A percentile compares a stretch with the other conserved stretches of the same genome.
These are phyloP conservation scores for Euphrasia confusa DNA, from an alignment of 257 asterid genomes.

Conservation along the genomic window DNA sequence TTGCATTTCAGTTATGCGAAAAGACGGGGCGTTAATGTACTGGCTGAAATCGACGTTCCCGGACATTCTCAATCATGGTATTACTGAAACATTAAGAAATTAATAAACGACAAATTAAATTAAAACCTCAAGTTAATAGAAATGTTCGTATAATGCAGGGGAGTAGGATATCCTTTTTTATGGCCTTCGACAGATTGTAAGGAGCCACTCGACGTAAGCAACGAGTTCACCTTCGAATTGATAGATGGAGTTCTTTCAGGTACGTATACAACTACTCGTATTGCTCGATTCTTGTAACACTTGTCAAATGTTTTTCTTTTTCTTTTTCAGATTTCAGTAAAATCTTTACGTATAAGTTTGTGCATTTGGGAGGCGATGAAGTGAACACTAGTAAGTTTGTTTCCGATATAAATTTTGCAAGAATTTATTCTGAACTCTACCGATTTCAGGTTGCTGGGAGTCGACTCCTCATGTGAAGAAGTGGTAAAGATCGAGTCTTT, in stretches of 20 bases:
- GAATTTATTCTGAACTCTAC: not conserved
- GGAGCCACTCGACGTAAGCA: conserved; percentile 91
- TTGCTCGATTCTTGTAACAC: conserved; percentile 1
- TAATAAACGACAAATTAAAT: not conserved
- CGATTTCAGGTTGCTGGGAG: conserved; percentile 79
- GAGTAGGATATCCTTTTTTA: conserved; percentile 73
- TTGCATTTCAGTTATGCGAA: conserved; percentile 69
- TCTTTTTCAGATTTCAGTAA: conserved; percentile 73
- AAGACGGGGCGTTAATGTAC: conserved; percentile 69
- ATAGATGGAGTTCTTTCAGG: conserved; percentile 91
- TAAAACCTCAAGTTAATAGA: not conserved
- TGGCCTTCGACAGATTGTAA: conserved; percentile 77
- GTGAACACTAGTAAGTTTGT: conserved; percentile 65
- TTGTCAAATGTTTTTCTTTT: not conserved
- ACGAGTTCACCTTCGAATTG: conserved; percentile 71
- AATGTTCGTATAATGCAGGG: conserved; percentile 41
- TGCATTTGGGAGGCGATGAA: conserved; percentile 98
- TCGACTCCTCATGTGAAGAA: conserved; percentile 56
- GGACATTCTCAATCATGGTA: conserved; percentile 94
- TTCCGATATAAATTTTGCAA: not conserved
- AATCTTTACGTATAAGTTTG: conserved; percentile 80
- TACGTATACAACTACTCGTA: conserved; percentile 17
- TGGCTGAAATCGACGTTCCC: conserved; percentile 93
- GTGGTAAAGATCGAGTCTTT: conserved; percentile 43
- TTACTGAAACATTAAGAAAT: not conserved